phyloP scores from a whole-genome alignment of 345 rosid genomes.

The Corchorus olitorius region DNA sequence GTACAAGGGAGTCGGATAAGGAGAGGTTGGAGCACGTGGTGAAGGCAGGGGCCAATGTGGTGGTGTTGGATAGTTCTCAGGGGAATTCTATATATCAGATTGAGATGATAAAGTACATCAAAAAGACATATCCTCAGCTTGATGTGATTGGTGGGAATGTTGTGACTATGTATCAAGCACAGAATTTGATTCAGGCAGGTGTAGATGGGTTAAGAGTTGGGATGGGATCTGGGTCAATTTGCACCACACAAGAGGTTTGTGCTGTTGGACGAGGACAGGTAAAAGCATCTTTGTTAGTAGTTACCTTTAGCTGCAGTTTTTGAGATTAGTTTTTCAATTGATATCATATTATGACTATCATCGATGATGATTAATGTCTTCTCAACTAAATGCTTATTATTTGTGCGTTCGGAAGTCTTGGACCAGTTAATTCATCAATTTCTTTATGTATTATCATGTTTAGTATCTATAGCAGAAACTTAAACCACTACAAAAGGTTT shows the following conservation, averaged over 20 bases:
- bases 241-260: constrained; percentile 96
- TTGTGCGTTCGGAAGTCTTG: neutral
- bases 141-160: constrained; percentile 94
- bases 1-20: constrained; percentile 80
- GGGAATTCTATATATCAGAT: constrained; percentile 88
- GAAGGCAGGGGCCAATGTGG: constrained; percentile 63
- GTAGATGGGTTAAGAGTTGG: constrained; percentile 88
- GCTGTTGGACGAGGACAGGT: constrained; percentile 99
- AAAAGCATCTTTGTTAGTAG: constrained; percentile 11
- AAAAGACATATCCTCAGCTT: constrained; percentile 63
- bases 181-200: constrained; percentile 80
- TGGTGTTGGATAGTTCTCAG: constrained; percentile 89
- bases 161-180: constrained; percentile 83
- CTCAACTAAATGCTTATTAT: neutral
- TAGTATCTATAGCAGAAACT: no score
- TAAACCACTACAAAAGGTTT: no score
- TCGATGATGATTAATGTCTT: neutral
- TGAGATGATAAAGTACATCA: constrained; percentile 81
- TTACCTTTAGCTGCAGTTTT: neutral
- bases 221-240: constrained; percentile 96
- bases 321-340: neutral
- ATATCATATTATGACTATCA: neutral
- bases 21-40: constrained; percentile 80
- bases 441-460: no score
- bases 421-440: neutral